Percentiles rank a stretch among this genome's conserved stretches.
Evolutionary conservation across 2,329 filamentous ascomycete genomes (phyloP).

Genomic region (Clonostachys solani): DNA sequence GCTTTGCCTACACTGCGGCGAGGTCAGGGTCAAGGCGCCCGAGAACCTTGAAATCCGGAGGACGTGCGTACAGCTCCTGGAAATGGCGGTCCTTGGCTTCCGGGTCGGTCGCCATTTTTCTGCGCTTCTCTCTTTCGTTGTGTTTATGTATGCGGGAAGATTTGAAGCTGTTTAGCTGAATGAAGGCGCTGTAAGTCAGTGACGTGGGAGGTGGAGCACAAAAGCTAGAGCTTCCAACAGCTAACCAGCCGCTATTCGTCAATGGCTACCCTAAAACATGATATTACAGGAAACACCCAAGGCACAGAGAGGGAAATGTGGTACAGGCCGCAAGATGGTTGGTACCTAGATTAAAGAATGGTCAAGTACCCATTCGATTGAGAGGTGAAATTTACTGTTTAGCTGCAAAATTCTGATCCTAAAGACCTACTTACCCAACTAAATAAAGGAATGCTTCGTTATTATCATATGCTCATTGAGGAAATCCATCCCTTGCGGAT

Average conservation of each 20-base stretch:
- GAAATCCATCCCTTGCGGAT: not conserved
- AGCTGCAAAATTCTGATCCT: too few species aligned
- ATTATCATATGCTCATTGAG: not conserved
- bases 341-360: too few species aligned
- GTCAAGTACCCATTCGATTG: too few species aligned
- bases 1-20: constrained; percentile 27
- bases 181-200: too few species aligned
- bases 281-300: too few species aligned
- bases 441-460: too few species aligned
- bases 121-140: not conserved
- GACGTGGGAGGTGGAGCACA: not conserved
- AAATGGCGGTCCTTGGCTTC: constrained; percentile 21
- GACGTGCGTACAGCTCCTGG: constrained; percentile 30
- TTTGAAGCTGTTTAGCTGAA: not conserved
- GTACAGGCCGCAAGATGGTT: not conserved
- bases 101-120: not conserved
- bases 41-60: constrained; percentile 38
- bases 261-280: not conserved
- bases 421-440: too few species aligned
- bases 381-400: too few species aligned
- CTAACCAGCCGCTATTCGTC: not conserved
- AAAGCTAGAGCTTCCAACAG: not conserved
- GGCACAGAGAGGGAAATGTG: not conserved
- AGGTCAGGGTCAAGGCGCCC: constrained; percentile 34
- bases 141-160: not conserved